Percentiles rank a stretch among this genome's conserved stretches.
phyloP scores from a whole-genome alignment of 805 yeast species.

The Candida peoriensis region DNA sequence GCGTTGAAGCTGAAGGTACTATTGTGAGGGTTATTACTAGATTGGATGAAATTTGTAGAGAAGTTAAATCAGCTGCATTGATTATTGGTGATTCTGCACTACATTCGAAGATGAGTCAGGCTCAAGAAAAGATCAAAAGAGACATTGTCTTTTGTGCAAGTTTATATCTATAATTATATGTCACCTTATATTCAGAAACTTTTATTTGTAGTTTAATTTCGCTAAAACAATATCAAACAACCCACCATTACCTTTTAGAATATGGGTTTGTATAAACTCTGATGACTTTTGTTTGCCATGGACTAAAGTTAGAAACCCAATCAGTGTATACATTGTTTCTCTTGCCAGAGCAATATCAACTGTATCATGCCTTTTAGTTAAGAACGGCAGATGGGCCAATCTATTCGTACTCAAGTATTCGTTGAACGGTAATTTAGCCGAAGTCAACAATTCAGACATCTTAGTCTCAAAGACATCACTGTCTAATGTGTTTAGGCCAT shows the following conservation, averaged over 20 bases:
- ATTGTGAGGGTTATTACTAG: constrained; percentile 94
- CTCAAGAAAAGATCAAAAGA: constrained; percentile 92
- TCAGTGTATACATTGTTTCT: constrained; percentile 17
- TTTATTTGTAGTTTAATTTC: constrained; percentile 3
- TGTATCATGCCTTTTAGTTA: neutral
- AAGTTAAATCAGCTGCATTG: constrained; percentile 88
- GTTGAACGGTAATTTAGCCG: constrained; percentile 1
- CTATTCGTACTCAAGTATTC: neutral
- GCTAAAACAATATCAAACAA: constrained; percentile 16
- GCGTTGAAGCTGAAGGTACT: constrained; percentile 92
- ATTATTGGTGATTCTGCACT: constrained; percentile 91
- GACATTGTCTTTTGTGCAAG: constrained; percentile 98
- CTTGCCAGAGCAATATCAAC: neutral
- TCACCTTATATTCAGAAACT: neutral
- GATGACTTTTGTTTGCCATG: constrained; percentile 17
- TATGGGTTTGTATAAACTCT: constrained; percentile 14
- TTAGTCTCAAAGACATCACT: constrained; percentile 1
- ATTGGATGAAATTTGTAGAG: constrained; percentile 90
- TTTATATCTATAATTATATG: constrained; percentile 52
- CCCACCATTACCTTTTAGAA: constrained; percentile 16
- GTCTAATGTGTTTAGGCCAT: neutral
- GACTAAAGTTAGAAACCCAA: constrained; percentile 21
- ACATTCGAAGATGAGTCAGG: constrained; percentile 83
- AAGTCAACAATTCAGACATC: constrained; percentile 1
- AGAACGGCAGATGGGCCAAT: neutral